Percentiles rank a stretch among this genome's conserved stretches.
Evolutionary conservation across 2,329 filamentous ascomycete species (phyloP).

Genomic region (Tolypocladium tundrense): DNA sequence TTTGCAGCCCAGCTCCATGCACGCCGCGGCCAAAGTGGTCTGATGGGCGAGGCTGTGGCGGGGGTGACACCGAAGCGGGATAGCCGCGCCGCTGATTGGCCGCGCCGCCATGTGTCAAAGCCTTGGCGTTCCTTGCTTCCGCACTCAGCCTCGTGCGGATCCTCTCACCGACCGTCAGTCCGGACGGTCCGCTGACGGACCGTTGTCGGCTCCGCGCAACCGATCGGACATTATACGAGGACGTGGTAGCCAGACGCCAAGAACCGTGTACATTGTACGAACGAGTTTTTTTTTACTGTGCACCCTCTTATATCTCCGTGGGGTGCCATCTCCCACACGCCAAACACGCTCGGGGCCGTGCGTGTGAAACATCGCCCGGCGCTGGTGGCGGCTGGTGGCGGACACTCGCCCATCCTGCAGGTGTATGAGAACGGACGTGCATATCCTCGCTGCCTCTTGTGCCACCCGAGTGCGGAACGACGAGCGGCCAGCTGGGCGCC

Average conservation of each 20-base stretch:
- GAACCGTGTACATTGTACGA: too few relatives aligned
- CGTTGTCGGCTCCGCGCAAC: neutral
- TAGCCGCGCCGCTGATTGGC: neutral
- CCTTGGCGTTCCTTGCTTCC: neutral
- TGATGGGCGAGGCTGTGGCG: slow-evolving; percentile 26
- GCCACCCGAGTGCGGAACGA: neutral
- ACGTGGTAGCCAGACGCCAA: too few relatives aligned
- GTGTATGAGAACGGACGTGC: too few relatives aligned
- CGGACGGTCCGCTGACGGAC: neutral
- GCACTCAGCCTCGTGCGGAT: neutral
- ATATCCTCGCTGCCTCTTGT: neutral
- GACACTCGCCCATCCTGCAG: too few relatives aligned
- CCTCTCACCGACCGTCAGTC: neutral
- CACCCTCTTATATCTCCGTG: too few relatives aligned
- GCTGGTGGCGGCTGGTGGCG: too few relatives aligned
- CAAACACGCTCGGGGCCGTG: too few relatives aligned
- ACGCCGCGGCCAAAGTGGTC: slow-evolving; percentile 20
- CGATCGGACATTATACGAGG: neutral
- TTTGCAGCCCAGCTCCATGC: slow-evolving; percentile 6
- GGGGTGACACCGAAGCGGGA: neutral
- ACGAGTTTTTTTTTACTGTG: too few relatives aligned
- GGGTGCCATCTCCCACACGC: too few relatives aligned
- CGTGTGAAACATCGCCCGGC: too few relatives aligned
- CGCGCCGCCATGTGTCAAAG: neutral
- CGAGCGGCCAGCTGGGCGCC: neutral